Percentiles rank a stretch among this genome's conserved stretches.
Evolutionary conservation across 495 filamentous ascomycete genomes (phyloP).

Genomic region (Coniosporium apollinis): DNA sequence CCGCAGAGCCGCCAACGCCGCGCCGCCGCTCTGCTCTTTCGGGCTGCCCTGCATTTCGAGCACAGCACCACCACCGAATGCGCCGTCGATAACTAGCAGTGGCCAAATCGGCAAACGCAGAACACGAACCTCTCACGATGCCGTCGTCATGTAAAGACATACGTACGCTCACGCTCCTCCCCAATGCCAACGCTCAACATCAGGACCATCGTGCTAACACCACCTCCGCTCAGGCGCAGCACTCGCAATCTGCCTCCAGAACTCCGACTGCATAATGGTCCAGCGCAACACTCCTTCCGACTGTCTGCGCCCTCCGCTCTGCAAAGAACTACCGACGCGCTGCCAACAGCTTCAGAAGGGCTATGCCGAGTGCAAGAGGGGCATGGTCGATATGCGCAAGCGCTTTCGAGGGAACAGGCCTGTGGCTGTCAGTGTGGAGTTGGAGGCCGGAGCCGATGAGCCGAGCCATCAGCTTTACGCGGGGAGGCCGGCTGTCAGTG

Average conservation of each 20-base stretch:
- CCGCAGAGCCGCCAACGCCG: too few species aligned
- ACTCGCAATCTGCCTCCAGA: constrained; percentile 81
- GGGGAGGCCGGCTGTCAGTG: constrained; percentile 30
- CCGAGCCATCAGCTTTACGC: constrained; percentile 44
- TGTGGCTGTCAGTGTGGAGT: constrained; percentile 45
- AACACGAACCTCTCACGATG: constrained; percentile 45
- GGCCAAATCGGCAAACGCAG: too few species aligned
- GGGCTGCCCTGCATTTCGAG: too few species aligned
- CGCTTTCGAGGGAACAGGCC: constrained; percentile 93
- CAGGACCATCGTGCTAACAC: not conserved
- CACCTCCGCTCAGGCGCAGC: constrained; percentile 48
- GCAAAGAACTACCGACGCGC: constrained; percentile 59
- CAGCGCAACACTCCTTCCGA: constrained; percentile 72
- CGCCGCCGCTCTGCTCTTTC: too few species aligned
- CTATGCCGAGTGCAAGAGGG: constrained; percentile 87
- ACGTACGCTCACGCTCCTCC: constrained; percentile 39
- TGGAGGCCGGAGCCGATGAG: constrained; percentile 33
- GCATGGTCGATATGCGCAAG: constrained; percentile 97
- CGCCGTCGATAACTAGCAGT: too few species aligned
- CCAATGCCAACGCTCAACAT: not conserved
- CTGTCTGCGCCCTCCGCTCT: constrained; percentile 66
- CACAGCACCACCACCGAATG: too few species aligned
- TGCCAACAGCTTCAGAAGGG: constrained; percentile 89
- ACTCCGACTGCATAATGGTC: constrained; percentile 88
- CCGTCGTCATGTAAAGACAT: constrained; percentile 94